phyloP scores from a whole-genome alignment of 169 alveolate genomes.

The Babesia caballi region DNA sequence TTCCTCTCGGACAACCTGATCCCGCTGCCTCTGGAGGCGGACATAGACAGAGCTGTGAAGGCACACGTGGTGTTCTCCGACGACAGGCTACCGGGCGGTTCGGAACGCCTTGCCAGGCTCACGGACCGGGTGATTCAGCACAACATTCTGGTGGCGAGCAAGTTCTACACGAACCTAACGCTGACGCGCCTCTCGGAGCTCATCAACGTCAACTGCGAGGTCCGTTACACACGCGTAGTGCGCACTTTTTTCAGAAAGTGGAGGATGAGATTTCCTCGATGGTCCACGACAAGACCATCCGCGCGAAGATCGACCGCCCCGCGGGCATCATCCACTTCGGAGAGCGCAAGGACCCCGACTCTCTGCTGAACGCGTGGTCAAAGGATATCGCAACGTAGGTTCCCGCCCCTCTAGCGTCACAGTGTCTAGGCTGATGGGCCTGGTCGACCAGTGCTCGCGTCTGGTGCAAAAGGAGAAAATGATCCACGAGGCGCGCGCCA shows the following conservation, averaged over 20 bases:
- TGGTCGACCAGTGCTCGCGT: conserved; percentile 65
- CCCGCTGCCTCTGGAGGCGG: conserved; percentile 54
- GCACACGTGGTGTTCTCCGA: conserved; percentile 26
- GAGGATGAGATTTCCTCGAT: conserved; percentile 63
- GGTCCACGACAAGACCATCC: conserved; percentile 63
- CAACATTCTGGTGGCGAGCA: conserved; percentile 68
- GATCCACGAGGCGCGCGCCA: conserved; percentile 65
- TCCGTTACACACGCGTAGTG: neutral
- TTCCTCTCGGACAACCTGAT: conserved; percentile 65
- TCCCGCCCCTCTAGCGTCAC: neutral
- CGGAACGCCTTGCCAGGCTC: conserved; percentile 46
- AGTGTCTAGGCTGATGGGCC: conserved; percentile 49
- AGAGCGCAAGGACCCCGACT: conserved; percentile 62
- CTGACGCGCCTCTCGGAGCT: conserved; percentile 62
- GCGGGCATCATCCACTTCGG: conserved; percentile 68
- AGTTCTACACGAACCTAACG: conserved; percentile 61
- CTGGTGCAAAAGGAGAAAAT: conserved; percentile 68
- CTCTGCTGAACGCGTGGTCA: conserved; percentile 66
- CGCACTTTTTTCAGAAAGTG: conserved; percentile 35
- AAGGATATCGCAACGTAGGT: conserved; percentile 58
- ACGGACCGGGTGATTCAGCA: conserved; percentile 76
- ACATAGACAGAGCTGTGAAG: conserved; percentile 28
- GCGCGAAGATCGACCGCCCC: conserved; percentile 73
- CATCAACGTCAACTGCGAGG: conserved; percentile 51
- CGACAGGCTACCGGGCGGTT: conserved; percentile 46